Percentiles rank a stretch among this genome's conserved stretches.
These are phyloP conservation scores for Rhodotorula sphaerocarpa DNA, from an alignment of 768 basidiomycete genomes.

Conservation along the genomic window DNA sequence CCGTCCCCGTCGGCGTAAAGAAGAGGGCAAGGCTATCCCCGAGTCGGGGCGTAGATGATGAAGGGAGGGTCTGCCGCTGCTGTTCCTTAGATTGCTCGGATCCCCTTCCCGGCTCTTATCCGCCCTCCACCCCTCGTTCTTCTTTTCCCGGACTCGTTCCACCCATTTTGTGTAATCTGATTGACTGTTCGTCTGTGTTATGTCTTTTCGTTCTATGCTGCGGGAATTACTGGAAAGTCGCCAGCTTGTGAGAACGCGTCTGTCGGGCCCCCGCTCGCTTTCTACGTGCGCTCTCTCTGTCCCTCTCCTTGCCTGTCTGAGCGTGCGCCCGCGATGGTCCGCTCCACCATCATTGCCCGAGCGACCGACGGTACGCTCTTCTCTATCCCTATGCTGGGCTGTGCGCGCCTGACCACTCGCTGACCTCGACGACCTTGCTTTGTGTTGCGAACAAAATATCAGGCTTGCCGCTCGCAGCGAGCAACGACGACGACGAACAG, in stretches of 20 bases:
- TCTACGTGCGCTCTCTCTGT: no score
- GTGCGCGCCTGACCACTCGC: neutral
- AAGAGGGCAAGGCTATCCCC: neutral
- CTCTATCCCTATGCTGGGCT: neutral
- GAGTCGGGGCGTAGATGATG: no score
- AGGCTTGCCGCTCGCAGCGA: conserved; percentile 38
- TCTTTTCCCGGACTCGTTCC: neutral
- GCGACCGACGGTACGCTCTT: conserved; percentile 23
- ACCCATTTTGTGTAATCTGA: no score
- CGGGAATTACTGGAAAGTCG: no score
- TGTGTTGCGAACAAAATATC: neutral
- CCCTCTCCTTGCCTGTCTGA: neutral
- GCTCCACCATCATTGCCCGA: conserved; percentile 32
- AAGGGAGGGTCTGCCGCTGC: no score
- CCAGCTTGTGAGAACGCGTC: no score
- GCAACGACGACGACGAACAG: conserved; percentile 82
- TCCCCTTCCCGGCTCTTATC: no score
- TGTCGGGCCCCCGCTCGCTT: no score
- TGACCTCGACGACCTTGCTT: neutral
- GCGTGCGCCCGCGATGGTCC: conserved; percentile 30
- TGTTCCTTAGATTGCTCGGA: no score
- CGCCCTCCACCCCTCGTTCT: no score
- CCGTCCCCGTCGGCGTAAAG: neutral
- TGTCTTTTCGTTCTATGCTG: no score
- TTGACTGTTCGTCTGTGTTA: no score